phyloP scores from a whole-genome alignment of 306 rosid species.

The Leucaena leucocephala region DNA sequence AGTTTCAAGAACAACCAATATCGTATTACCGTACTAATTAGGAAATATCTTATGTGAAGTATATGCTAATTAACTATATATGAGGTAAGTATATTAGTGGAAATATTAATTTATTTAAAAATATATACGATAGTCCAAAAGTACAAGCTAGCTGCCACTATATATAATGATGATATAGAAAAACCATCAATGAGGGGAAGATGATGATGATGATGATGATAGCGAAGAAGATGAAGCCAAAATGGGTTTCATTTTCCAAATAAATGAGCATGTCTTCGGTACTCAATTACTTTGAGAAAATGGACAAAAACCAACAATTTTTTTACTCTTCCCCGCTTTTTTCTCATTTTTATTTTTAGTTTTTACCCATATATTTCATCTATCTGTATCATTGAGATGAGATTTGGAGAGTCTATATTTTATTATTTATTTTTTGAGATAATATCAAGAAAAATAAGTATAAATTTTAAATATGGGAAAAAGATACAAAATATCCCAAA shows the following conservation, averaged over 20 bases:
- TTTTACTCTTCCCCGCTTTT: conserved; percentile 52
- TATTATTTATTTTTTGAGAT: background rate
- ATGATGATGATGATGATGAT: conserved; percentile 47
- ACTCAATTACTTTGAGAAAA: conserved; percentile 80
- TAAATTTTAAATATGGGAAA: background rate
- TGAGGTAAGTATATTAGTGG: background rate
- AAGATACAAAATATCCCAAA: too few species aligned
- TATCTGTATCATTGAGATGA: background rate
- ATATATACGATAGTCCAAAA: conserved; percentile 38
- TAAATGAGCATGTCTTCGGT: conserved; percentile 66
- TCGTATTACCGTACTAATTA: background rate
- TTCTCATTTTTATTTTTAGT: conserved; percentile 6
- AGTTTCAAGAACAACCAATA: background rate
- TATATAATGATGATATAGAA: conserved; percentile 46
- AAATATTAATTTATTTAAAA: background rate
- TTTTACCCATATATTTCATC: background rate
- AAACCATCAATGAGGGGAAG: conserved; percentile 25
- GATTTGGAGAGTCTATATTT: background rate
- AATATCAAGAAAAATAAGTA: background rate
- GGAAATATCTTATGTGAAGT: background rate
- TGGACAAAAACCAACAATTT: conserved; percentile 48
- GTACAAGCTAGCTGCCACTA: conserved; percentile 41
- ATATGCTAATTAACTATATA: background rate
- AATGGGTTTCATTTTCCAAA: conserved; percentile 73
- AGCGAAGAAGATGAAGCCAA: conserved; percentile 65